Evolutionary conservation across 1,284 basidiomycete genomes (phyloP).

Genomic region (Veloboletus limbatus): DNA sequence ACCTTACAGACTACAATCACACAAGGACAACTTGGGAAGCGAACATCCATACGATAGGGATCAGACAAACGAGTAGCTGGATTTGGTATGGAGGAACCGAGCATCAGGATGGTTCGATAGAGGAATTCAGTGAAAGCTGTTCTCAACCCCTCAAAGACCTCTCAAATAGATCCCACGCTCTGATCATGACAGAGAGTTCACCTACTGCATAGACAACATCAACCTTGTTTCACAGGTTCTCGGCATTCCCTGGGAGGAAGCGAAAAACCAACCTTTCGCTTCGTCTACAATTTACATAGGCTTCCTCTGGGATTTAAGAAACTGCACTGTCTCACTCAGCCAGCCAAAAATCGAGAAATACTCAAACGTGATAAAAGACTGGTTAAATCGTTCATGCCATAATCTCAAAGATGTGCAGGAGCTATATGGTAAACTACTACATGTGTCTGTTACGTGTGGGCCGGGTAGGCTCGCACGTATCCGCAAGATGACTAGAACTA

Average conservation of each 20-base stretch:
- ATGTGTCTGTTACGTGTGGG: too few relatives aligned
- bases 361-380: background rate
- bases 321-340: rapidly evolving
- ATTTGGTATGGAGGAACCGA: too few relatives aligned
- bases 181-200: background rate
- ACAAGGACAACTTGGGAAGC: too few relatives aligned
- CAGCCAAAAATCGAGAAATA: background rate
- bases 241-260: constrained; percentile 11
- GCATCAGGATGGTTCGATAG: rapidly evolving
- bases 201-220: constrained; percentile 1
- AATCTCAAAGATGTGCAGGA: constrained; percentile 1
- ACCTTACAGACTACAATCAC: background rate
- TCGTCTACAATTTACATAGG: constrained; percentile 1
- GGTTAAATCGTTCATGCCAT: background rate
- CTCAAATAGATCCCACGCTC: rapidly evolving
- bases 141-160: background rate
- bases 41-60: too few relatives aligned
- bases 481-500: too few relatives aligned
- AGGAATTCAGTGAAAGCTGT: constrained; percentile 1
- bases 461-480: too few relatives aligned
- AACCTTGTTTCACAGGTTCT: rapidly evolving
- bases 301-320: constrained; percentile 4
- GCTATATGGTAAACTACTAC: constrained; percentile 5
- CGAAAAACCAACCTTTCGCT: constrained; percentile 12
- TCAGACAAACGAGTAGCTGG: too few relatives aligned